Base-by-base conservation (phyloP, 139 green algal species). In the Eudorina sp. region DNA sequence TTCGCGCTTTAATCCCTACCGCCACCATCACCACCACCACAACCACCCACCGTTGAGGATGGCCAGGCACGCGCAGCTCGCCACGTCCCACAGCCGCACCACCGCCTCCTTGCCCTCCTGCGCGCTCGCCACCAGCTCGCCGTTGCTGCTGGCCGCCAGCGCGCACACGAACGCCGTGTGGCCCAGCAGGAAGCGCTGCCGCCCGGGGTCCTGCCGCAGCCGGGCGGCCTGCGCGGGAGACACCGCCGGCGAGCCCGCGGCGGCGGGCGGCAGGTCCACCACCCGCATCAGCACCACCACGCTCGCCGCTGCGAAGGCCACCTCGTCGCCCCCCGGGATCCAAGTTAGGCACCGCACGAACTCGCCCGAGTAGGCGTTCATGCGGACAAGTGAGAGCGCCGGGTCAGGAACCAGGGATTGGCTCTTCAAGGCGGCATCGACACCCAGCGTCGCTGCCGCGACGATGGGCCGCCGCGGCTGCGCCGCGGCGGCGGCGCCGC, bases 61-160 rank as follows among this genome's bases (percentile, higher is more conserved):
- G 45, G 92, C 89, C 34, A 94, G 76, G 86, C 94, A 97, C 8
- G 73, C 64, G 16, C 93, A 90, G 45, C 46, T 92, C 1, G 36
- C 21, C 43, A 96, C 92, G 84, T 96, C 93, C 96, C 96, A 98
- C 19, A 98, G 48, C n/a, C 95, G 90, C 31, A 98, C 90, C 9
- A 95, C 66, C 0, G 92, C 88, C 16, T 93, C 75, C 77, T 91
- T 90, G 43, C 96, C 96, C 81, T 97, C 96, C 88, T 98, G 94
- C 13, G 83, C 94, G 43, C 92, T 95, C 0, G 92, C 95, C 69
- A 98, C 89, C 45, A 95, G 25, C 16, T 16, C n/a, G 29, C 93
- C 95, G 16, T 92, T 87, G 0, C 60, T 88, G 43, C 84, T 88
- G 70, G 96, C 90, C 13, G 94, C 94, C 48, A 97, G 53, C n/a